Evolutionary conservation across 2,329 filamentous ascomycete species (phyloP), one percentile per base, ranked within the genome.

Genomic region (Anthostomella pinea): DNA sequence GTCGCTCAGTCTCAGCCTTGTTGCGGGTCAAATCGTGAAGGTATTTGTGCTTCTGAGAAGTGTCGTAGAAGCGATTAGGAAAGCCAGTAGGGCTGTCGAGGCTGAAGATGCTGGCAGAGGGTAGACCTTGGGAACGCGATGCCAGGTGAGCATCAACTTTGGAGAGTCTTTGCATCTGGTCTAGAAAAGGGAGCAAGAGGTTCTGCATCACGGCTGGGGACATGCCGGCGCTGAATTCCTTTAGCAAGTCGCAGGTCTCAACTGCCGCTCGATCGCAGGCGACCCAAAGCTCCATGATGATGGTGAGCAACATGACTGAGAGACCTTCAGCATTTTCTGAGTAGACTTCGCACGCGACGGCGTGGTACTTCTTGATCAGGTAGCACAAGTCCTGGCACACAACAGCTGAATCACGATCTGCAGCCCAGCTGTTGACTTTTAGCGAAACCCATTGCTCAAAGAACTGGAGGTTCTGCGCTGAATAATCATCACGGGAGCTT

Each of bases 371-470:
- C 2, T 13, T 14, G 17, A 43, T 39, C 2, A 43, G 31, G 16
- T 30, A 25, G 9, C 29, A 8, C 5, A 43, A 31, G 6, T 43
- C 15, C 9, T 6, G 6, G 11, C 35, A 39, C 8, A 30, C 4
- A 9, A 7, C 32, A 6, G 8, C 5, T 7, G n/a, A 13, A 14
- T 30, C 24, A 13, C 26, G n/a, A n/a, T n/a, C n/a, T n/a, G 8
- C 5, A 31, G 6, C 11, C 29, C 39, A 33, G 38, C 22, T 32
- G 6, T 30, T 19, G 23, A 14, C 35, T n/a, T 19, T 39, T 29
- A 35, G 28, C 20, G 45, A 29, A 1, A 68, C 67, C 77, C 76
- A 80, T 0, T 33, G 23, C 47, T 81, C 77, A 10, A 79, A 58
- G 4, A 58, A 60, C 6, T 51, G 52, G 1, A 75, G 48, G 6